phyloP scores from a whole-genome alignment of 768 basidiomycete species.

The Stropharia rugosoannulata region DNA sequence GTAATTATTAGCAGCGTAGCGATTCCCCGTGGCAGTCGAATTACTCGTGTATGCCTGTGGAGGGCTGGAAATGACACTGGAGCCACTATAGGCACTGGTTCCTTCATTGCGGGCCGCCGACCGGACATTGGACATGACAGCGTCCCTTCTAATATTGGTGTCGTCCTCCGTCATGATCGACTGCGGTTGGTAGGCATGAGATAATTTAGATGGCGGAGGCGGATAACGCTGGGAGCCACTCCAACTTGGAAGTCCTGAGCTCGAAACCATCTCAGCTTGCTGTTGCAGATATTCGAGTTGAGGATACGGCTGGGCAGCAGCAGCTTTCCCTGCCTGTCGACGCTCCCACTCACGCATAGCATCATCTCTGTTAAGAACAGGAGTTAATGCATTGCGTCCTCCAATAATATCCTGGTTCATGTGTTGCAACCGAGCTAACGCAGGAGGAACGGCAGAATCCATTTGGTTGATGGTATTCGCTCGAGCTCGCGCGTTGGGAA shows the following conservation, averaged over 20 bases:
- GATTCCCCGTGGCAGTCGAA: conserved; percentile 52
- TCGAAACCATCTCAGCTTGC: conserved; percentile 81
- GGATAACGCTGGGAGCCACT: conserved; percentile 47
- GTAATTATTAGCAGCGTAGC: conserved; percentile 61
- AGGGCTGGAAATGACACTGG: conserved; percentile 68
- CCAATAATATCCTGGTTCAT: conserved; percentile 84
- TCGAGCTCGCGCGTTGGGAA: conserved; percentile 67
- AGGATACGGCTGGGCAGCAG: conserved; percentile 77
- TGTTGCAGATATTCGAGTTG: conserved; percentile 92
- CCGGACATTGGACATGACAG: conserved; percentile 80
- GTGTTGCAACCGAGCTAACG: conserved; percentile 84
- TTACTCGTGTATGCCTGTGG: conserved; percentile 68
- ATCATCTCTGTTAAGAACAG: conserved; percentile 93
- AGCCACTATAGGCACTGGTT: conserved; percentile 39
- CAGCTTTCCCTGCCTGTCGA: conserved; percentile 71
- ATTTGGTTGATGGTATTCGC: conserved; percentile 92
- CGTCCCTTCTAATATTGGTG: conserved; percentile 53
- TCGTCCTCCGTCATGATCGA: conserved; percentile 65
- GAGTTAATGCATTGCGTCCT: conserved; percentile 83
- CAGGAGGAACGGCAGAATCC: conserved; percentile 87
- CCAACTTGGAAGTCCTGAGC: conserved; percentile 64
- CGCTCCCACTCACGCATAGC: conserved; percentile 96
- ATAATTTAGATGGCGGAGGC: conserved; percentile 62
- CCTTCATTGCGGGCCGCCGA: conserved; percentile 55
- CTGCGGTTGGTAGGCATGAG: conserved; percentile 67